phyloP scores from a whole-genome alignment of 108 stramenopile species.

The Aurantiochytrium sp. region DNA sequence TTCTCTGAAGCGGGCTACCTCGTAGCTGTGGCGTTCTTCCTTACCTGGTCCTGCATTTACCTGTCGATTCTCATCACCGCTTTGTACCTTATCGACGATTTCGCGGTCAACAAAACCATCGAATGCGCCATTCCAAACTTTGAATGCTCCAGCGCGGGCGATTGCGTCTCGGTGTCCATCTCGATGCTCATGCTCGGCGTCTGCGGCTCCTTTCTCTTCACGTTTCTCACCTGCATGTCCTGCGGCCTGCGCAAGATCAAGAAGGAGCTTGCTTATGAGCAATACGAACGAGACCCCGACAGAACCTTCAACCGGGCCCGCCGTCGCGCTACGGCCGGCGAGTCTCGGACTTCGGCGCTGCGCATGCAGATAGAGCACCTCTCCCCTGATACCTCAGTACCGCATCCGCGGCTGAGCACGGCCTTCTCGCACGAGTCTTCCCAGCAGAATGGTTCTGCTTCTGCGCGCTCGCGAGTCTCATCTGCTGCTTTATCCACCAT shows the following conservation, averaged over 20 bases:
- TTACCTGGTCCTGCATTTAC: not conserved
- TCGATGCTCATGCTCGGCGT: not conserved
- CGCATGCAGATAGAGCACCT: not conserved
- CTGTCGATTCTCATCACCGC: not conserved
- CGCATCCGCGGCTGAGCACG: too few relatives aligned
- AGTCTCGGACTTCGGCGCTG: not conserved
- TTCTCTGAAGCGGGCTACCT: not conserved
- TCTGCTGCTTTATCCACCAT: too few relatives aligned
- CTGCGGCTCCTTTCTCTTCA: not conserved
- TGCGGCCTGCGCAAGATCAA: not conserved
- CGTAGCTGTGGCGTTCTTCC: not conserved
- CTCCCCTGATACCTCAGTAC: too few relatives aligned
- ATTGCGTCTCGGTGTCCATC: not conserved
- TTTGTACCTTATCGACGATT: not conserved
- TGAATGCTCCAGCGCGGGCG: not conserved
- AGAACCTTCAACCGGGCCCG: not conserved
- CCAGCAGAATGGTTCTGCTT: too few relatives aligned
- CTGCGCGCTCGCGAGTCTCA: too few relatives aligned
- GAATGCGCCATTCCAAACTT: not conserved
- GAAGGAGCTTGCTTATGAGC: not conserved
- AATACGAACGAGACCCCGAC: not conserved
- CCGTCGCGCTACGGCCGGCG: not conserved
- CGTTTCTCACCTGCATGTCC: not conserved
- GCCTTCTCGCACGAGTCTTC: too few relatives aligned
- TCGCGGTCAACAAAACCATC: not conserved